Evolutionary conservation across 1,284 basidiomycete genomes (phyloP).

Genomic region (Leccinum holopus): DNA sequence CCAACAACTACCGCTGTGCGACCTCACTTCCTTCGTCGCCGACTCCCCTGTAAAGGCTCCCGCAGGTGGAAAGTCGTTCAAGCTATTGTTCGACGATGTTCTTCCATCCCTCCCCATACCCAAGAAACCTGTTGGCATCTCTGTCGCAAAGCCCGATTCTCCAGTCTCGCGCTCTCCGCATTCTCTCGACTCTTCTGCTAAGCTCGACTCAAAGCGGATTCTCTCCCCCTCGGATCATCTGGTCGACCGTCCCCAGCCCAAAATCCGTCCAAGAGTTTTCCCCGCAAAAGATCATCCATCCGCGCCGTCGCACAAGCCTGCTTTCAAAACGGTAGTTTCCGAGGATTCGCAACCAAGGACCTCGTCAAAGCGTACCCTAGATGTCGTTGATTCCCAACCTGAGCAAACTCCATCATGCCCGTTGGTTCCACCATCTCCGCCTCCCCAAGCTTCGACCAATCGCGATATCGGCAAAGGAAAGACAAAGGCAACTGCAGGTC

Average conservation of each 20-base stretch:
- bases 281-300: conserved; percentile 10
- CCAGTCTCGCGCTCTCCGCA: neutral
- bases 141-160: conserved; percentile 2
- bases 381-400: neutral
- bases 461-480: conserved; percentile 40
- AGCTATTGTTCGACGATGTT: conserved; percentile 62
- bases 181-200: neutral
- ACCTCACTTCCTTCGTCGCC: conserved; percentile 53
- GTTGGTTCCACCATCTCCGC: conserved; percentile 66
- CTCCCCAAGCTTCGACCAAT: conserved; percentile 38
- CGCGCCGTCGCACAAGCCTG: conserved; percentile 2
- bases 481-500: conserved; percentile 36
- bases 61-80: conserved; percentile 57
- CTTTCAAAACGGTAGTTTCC: neutral
- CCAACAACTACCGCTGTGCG: conserved; percentile 29
- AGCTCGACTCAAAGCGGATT: conserved; percentile 6
- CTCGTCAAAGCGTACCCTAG: conserved; percentile 27
- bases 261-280: conserved; percentile 13
- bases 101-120: conserved; percentile 29
- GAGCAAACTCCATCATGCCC: conserved; percentile 7
- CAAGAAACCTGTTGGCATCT: conserved; percentile 15
- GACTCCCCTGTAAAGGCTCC: conserved; percentile 69
- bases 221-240: conserved; percentile 4
- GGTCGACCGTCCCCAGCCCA: conserved; percentile 5
- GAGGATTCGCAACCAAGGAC: conserved; percentile 8